A percentile compares a stretch with the other conserved stretches of the same genome.
Conservation (phyloP, 441 rosid genomes). For the Iberis amara region DNA sequence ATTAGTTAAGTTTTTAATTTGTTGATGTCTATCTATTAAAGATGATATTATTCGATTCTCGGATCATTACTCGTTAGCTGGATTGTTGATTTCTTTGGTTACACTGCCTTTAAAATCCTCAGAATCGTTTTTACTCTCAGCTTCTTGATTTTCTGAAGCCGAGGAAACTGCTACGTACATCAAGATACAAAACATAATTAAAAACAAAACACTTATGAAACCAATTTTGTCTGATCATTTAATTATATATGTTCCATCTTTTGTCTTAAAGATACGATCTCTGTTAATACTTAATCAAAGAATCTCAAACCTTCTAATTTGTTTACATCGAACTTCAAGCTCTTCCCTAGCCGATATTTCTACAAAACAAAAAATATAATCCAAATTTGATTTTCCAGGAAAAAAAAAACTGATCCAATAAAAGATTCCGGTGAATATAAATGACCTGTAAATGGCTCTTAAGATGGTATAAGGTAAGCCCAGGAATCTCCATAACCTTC, state of each 20-base stretch:
- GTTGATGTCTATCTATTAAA: constrained; percentile 10
- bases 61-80: constrained; percentile 58
- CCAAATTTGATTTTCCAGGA: background rate
- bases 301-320: constrained; percentile 42
- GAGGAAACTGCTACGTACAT: constrained; percentile 24
- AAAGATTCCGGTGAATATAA: constrained; percentile 15
- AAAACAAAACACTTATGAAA: no score
- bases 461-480: constrained; percentile 91
- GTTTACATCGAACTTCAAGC: constrained; percentile 43
- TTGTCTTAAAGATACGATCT: background rate
- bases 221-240: no score
- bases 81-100: constrained; percentile 39
- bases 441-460: constrained; percentile 93
- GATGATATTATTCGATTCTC: constrained; percentile 11
- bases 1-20: background rate
- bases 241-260: background rate
- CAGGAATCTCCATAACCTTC: constrained; percentile 80
- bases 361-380: constrained; percentile 35
- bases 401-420: background rate
- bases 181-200: constrained; percentile 15
- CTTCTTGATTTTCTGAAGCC: constrained; percentile 56
- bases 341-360: constrained; percentile 90
- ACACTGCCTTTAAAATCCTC: constrained; percentile 19
- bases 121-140: constrained; percentile 35
- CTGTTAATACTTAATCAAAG: background rate